phyloP scores from a whole-genome alignment of 371 early-diverging fungal species.

The Mortierella sp. region DNA sequence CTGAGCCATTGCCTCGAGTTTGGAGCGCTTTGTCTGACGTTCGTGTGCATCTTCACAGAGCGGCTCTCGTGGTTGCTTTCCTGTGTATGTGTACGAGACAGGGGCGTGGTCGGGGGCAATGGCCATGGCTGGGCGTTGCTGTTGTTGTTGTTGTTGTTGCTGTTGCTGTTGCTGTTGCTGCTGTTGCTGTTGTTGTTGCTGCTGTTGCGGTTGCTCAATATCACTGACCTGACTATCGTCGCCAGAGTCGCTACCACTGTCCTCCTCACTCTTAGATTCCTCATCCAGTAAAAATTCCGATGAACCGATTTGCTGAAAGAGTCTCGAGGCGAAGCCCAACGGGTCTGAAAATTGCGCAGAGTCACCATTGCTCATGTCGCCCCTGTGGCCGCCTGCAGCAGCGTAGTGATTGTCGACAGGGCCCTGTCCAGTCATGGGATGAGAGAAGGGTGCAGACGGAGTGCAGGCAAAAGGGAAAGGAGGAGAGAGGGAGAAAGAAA shows the following conservation, averaged over 20 bases:
- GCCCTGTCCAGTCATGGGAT: constrained; percentile 13
- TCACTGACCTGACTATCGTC: constrained; percentile 3
- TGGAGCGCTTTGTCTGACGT: too few species aligned
- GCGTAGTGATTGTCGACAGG: constrained; percentile 9
- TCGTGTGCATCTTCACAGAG: too few species aligned
- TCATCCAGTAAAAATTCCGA: constrained; percentile 21
- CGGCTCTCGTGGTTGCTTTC: too few species aligned
- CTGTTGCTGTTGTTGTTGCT: constrained; percentile 10
- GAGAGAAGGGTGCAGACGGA: not conserved
- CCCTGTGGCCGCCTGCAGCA: constrained; percentile 20
- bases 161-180: constrained; percentile 4
- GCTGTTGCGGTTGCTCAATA: not conserved
- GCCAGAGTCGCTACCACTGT: constrained; percentile 6
- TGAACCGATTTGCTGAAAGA: constrained; percentile 49
- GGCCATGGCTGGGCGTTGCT: not conserved
- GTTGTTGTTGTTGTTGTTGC: not conserved
- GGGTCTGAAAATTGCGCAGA: constrained; percentile 34
- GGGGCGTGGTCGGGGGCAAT: too few species aligned
- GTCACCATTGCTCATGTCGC: constrained; percentile 6
- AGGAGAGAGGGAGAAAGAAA: not conserved
- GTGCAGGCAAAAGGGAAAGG: not conserved
- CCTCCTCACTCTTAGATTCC: constrained; percentile 27
- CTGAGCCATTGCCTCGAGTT: too few species aligned
- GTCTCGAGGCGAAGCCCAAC: constrained; percentile 43
- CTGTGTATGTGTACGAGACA: too few species aligned